Evolutionary conservation across 2,329 filamentous ascomycete species (phyloP).

Genomic region (Colletotrichum costaricense): DNA sequence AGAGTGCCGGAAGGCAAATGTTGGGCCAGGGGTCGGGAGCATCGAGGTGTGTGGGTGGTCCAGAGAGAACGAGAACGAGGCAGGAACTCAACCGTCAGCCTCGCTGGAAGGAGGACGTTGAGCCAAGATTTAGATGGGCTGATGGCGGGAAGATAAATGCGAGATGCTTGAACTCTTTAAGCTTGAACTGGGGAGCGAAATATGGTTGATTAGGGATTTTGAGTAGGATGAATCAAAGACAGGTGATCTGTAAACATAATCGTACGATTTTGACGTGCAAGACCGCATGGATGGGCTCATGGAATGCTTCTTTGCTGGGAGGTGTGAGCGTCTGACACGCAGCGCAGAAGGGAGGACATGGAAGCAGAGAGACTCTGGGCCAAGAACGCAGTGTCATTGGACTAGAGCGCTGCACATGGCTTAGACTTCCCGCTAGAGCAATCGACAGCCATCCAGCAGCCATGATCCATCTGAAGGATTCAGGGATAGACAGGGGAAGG

Average conservation of each 20-base stretch:
- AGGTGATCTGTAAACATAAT: conserved; percentile 37
- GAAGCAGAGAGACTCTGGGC: not conserved
- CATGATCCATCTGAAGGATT: conserved; percentile 3
- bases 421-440: conserved; percentile 14
- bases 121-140: conserved; percentile 26
- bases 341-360: conserved; percentile 18
- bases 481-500: not conserved
- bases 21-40: not conserved
- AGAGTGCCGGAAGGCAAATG: not conserved
- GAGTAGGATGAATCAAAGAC: conserved; percentile 27
- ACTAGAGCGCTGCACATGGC: conserved; percentile 9
- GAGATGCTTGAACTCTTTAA: conserved; percentile 32
- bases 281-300: conserved; percentile 32
- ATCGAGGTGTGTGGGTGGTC: not conserved
- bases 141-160: conserved; percentile 16
- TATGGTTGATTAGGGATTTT: conserved; percentile 28
- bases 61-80: conserved; percentile 21
- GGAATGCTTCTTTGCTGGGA: conserved; percentile 29
- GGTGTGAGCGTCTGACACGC: conserved; percentile 22
- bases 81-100: conserved; percentile 27
- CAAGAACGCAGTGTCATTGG: conserved; percentile 12
- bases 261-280: conserved; percentile 35
- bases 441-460: not conserved
- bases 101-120: conserved; percentile 25
- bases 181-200: conserved; percentile 26